Base-by-base conservation (phyloP, 73 alveolate genomes). In the Paramecium pentaurelia region DNA sequence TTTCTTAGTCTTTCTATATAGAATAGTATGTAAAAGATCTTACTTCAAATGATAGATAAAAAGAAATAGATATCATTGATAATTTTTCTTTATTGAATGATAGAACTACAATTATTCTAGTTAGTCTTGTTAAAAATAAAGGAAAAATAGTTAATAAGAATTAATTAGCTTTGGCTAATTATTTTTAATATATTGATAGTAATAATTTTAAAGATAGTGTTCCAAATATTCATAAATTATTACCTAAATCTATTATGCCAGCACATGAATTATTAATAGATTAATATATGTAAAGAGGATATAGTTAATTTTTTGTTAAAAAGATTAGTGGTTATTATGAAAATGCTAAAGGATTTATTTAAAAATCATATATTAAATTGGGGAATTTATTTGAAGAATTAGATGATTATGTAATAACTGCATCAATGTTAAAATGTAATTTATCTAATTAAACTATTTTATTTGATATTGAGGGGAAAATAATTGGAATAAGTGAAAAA, bases 381-480 rank as follows among this genome's bases (percentile, higher is more conserved):
- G 91, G 91, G 27, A 80, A 80, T 49, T 47, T 80, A 25, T 80
- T 80, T 80, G 91, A 80, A 80, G 91, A 80, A 47, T 49, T 42
- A 11, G 73, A 47, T 44, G 91, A 80, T 80, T 80, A 45, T 80
- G 91, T 80, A 0, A 44, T 80, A 9, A 80, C 91, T 18, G 71
- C 91, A 40, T 80, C 91, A 6, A 47, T 80, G 8, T 47, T 80
- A n/a, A 80, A 80, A 47, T 80, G 91, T 44, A 80, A 80, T 44
- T 25, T 44, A 42, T 80, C 51, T 3, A 80, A 80, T 80, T 44
- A 80, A 80, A 47, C 58, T 9, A 45, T 80, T 40, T 36, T 80
- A 25, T 18, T 42, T 25, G 73, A 80, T 27, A 11, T 27, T 4
- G 91, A 80, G 28, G 91, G 91, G 2, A 80, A 47, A 47, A 80